Base-by-base conservation (phyloP, 148 eudicot species). In the Dysphania ambrosioides region DNA sequence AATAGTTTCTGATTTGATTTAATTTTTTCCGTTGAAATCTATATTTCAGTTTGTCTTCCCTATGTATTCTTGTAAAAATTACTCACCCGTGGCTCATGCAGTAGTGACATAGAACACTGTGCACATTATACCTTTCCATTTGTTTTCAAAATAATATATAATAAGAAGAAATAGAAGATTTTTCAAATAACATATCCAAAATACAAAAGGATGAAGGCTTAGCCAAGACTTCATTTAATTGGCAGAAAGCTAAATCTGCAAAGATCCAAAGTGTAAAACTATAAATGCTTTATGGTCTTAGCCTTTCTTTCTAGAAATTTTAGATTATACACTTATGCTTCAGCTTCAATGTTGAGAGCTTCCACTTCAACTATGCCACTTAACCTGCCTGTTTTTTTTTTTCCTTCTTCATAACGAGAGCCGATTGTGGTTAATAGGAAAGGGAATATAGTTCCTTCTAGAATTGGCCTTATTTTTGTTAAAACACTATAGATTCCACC, bases 1-100 rank as follows among this genome's bases (percentile, higher is more conserved):
- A 70, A 24, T 57, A 71, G 71, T 70, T 81, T 78, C 49, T 74
- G 49, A 73, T 75, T 70, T n/a, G n/a, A n/a, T 64, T 47, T 68
- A 24, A 41, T 36, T 47, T 11, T 80, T 66, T 57, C 31, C 15
- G n/a, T 70, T 65, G 42, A 71, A 26, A 6, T 40, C 70, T 36
- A 40, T 70, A 32, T 15, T 71, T 34, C 24, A 56, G 41, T 70
- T 49, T 10, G 44, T 44, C 8, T 70, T 42, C 56, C 32, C 35
- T 4, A 44, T 70, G n/a, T 51, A 23, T 6, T 57, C 7, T 34
- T 35, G 21, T 65, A 49, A 31, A 66, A 77, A 59, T n/a, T 15
- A 76, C 68, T 13, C 27, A 61, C 36, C 19, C 1, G 6, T 56
- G 35, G 51, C 51, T 3, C 16, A 44, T 44, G 51, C 16, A 11